Base-by-base conservation (phyloP, 169 alveolate species). In the Cyclospora cayetanensis region DNA sequence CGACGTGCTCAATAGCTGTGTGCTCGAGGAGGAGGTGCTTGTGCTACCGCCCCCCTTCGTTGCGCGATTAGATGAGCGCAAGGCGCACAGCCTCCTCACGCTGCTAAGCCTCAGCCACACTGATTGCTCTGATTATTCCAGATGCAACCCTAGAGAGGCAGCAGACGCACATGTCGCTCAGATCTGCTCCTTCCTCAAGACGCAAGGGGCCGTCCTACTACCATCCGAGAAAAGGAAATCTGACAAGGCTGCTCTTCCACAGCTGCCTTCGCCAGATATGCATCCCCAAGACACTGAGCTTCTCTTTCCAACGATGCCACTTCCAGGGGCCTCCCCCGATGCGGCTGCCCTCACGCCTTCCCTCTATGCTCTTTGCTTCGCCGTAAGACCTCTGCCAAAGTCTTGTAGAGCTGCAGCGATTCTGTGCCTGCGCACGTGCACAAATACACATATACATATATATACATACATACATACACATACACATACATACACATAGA, bases 1-100 rank as follows among this genome's bases (percentile, higher is more conserved):
- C n/a, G 76, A 66, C 53, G 68, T 89, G 50, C 41, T 29, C 11
- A 34, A 53, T 50, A 72, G 89, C 31, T 35, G 66, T 41, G 93
- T 89, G 34, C 74, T 63, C 35, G 93, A 89, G 89, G 93, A 89
- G 84, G 93, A 72, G 66, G 82, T 89, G 7, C 89, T 72, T 34
- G 79, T 89, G 42, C 2, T 39, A 7, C 89, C 93, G 31, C 93
- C 93, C 12, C 41, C 34, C 0, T 0, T 89, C 35, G 89, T 27
- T 27, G 68, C 50, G 20, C 88, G 89, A 39, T 9, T 43, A 53
- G 91, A 85, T 20, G 74, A 4, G 31, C 7, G 15, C 46, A 82
- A 60, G n/a, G 25, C 37, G 25, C 22, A 27, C 35, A 46, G 42
- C 39, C 43, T 52, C 52, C 76, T 52, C 50, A 18, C 39, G 15